Evolutionary conservation across 2,329 filamentous ascomycete species (phyloP), one percentile per base, ranked within the genome.

Genomic region (Penicillium fuscoglaucum): DNA sequence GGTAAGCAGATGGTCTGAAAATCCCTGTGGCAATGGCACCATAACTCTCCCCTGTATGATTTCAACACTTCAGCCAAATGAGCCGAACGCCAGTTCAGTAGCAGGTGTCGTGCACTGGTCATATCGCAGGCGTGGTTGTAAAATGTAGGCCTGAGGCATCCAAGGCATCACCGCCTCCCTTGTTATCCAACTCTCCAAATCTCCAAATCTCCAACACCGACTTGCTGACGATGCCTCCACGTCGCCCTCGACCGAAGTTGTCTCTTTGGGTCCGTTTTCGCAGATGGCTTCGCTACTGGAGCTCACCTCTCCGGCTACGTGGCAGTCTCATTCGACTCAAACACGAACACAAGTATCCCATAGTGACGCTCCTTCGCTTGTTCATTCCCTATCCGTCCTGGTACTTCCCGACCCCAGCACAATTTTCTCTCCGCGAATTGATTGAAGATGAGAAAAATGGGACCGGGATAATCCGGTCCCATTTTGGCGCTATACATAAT

Each of bases 351-450:
- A 55, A 64, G 41, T 50, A 63, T 24, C 67, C 68, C 10, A 46
- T 64, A 4, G 58, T 64, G 6, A 45, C 61, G 2, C 58, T 72
- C 4, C 35, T 71, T 9, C 60, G 61, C 21, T 26, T 71, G 46
- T 64, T 68, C 24, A 57, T 66, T 9, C 67, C 68, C 8, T 66
- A 61, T 24, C 69, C 67, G 15, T 58, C 61, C 37, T 70, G 67
- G 67, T 58, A 55, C n/a, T 67, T 70, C 15, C 56, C 57, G 6
- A 52, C 72, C 4, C 66, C 70, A 3, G 65, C 55, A 0, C 60
- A 60, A n/a, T 51, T 64, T 6, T 47, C 68, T 35, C 58, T 61
- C 5, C 52, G 54, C 9, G 55, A 45, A 9, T 51, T 67, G 2
- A 58, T 64, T 13, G 57, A 67, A 15, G 58, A 64, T 13, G 39